Base-by-base conservation (phyloP, 106 monocot genomes). In the Allium sativum region DNA sequence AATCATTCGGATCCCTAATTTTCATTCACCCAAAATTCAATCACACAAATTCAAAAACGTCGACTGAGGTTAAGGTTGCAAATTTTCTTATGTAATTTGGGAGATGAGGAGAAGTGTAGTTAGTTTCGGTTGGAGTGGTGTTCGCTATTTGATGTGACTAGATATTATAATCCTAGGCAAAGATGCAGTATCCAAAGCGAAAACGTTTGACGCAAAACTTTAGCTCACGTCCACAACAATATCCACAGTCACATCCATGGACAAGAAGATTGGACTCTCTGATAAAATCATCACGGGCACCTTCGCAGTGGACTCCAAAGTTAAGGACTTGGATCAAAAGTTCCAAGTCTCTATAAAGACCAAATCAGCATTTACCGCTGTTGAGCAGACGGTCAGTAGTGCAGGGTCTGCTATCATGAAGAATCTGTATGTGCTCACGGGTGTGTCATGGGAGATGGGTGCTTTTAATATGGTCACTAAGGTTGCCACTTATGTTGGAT, bases 271-370 rank as follows among this genome's bases (percentile, higher is more conserved):
- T 9, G 85, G 85, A 5, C 50, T 85, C 12, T 68, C 67, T n/a
- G 77, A 77, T 57, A 85, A 77, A 52, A 66, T 85, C 17, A 71
- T 44, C 48, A 70, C 71, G 42, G 85, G 85, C 18, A 72, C 85
- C 15, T 68, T 80, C 1, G 85, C 68, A 0, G 81, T 85, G 31
- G 78, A 67, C 14, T 74, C 65, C 47, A 85, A 81, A 48, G 78
- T 85, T 42, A 75, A 72, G 56, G 81, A 85, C 56, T 65, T 85
- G 58, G 85, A 85, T 62, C 65, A 81, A 67, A 81, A 69, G 55
- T 81, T 85, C 56, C 81, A 81, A 42, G 77, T 85, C 8, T 85
- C 85, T 0, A 77, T 77, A 51, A 81, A 81, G 72, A 81, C 80
- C 22, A 81, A 81, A 63, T 77, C 77, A 1, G 81, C 81, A 10